These are phyloP conservation scores for Pterothamnion heteromorphum DNA, from an alignment of 31 red algal species.

Conservation along the genomic window DNA sequence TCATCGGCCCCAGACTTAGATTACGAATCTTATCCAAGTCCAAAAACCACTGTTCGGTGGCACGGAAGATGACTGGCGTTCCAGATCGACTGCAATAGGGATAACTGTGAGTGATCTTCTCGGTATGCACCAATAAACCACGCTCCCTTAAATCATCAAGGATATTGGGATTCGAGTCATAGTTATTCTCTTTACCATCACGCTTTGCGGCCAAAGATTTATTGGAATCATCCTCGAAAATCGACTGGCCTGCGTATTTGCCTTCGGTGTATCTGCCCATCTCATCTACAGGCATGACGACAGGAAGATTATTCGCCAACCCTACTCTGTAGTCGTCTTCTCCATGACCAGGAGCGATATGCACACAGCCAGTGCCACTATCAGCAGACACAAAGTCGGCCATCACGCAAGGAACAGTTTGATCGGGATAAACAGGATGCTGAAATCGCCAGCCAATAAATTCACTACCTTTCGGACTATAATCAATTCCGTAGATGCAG, in stretches of 20 bases:
- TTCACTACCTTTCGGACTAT: slow-evolving; percentile 57
- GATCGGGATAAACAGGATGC: slow-evolving; percentile 69
- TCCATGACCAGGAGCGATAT: slow-evolving; percentile 98
- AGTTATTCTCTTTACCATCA: too few species aligned
- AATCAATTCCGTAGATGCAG: slow-evolving; percentile 48
- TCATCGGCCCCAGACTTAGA: slow-evolving; percentile 59
- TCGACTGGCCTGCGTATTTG: slow-evolving; percentile 74
- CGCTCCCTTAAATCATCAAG: slow-evolving; percentile 56
- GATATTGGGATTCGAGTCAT: too few species aligned
- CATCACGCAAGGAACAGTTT: slow-evolving; percentile 54
- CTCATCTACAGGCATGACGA: slow-evolving; percentile 91
- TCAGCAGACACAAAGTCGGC: too few species aligned
- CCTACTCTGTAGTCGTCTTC: slow-evolving; percentile 93
- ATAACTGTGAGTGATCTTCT: slow-evolving; percentile 92
- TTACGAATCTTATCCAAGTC: slow-evolving; percentile 79
- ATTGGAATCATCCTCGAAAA: slow-evolving; percentile 66
- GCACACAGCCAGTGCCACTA: slow-evolving; percentile 92
- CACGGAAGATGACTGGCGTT: slow-evolving; percentile 95
- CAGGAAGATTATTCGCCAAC: slow-evolving; percentile 72
- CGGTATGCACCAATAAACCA: slow-evolving; percentile 69
- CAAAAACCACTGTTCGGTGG: slow-evolving; percentile 99
- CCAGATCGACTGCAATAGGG: slow-evolving; percentile 97
- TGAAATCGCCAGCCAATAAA: slow-evolving; percentile 71
- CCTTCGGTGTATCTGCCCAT: slow-evolving; percentile 88
- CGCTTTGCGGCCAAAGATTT: slow-evolving; percentile 80